Evolutionary conservation across 768 basidiomycete genomes (phyloP).

Genomic region (Boletus rex-veris): DNA sequence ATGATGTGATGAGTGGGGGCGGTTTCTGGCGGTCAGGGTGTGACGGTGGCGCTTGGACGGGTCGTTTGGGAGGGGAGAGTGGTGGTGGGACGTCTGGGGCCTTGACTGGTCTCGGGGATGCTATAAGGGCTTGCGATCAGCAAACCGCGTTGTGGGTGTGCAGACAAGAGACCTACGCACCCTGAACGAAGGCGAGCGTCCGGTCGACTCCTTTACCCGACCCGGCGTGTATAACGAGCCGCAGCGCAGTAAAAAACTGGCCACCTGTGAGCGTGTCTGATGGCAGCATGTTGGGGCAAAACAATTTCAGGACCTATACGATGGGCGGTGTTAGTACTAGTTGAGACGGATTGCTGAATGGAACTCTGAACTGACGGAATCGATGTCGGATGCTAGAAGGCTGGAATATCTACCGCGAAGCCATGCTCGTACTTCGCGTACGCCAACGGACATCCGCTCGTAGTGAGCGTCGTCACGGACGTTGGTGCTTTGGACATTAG

Average conservation of each 20-base stretch:
- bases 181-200: slow-evolving; percentile 71
- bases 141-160: neutral
- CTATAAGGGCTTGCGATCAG: slow-evolving; percentile 16
- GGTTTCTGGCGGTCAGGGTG: slow-evolving; percentile 28
- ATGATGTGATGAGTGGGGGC: slow-evolving; percentile 17
- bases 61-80: slow-evolving; percentile 23
- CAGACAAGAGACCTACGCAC: slow-evolving; percentile 35
- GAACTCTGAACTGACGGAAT: slow-evolving; percentile 45
- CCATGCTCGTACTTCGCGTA: slow-evolving; percentile 72
- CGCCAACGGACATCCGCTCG: slow-evolving; percentile 51
- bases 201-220: slow-evolving; percentile 62
- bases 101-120: slow-evolving; percentile 14
- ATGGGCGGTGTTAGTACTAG: neutral
- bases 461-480: slow-evolving; percentile 47
- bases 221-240: slow-evolving; percentile 62
- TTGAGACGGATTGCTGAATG: neutral
- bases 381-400: slow-evolving; percentile 50
- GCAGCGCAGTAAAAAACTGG: slow-evolving; percentile 73
- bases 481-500: neutral
- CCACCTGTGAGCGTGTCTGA: slow-evolving; percentile 58
- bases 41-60: slow-evolving; percentile 23
- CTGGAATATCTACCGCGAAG: slow-evolving; percentile 64
- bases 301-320: slow-evolving; percentile 60
- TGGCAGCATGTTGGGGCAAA: slow-evolving; percentile 51
- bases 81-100: slow-evolving; percentile 3